Evolutionary conservation across 1,284 basidiomycete species (phyloP).

Genomic region (Ustilago xerochloae): DNA sequence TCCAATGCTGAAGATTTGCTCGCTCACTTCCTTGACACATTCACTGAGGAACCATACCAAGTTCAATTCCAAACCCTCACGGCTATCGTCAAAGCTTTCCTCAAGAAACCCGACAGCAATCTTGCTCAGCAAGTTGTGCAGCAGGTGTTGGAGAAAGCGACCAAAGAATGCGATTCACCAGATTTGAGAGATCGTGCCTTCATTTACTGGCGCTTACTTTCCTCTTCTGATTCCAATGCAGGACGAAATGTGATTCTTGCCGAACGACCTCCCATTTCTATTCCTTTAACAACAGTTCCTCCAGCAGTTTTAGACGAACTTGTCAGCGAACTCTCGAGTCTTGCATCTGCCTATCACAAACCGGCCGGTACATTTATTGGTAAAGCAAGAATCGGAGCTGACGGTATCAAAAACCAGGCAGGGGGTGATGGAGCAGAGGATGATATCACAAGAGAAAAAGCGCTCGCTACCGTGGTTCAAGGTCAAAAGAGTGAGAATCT

Average conservation of each 20-base stretch:
- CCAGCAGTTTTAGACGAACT: constrained; percentile 93
- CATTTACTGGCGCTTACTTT: constrained; percentile 94
- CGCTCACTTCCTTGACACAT: constrained; percentile 87
- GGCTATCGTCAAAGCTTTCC: constrained; percentile 94
- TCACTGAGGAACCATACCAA: constrained; percentile 91
- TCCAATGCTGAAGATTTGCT: constrained; percentile 94
- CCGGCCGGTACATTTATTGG: constrained; percentile 75
- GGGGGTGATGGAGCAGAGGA: constrained; percentile 43
- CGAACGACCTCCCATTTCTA: constrained; percentile 88
- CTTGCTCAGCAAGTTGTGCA: constrained; percentile 83
- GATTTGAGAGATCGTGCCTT: constrained; percentile 96
- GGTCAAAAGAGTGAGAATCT: constrained; percentile 65
- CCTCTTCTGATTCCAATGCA: constrained; percentile 85
- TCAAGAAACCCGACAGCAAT: constrained; percentile 90
- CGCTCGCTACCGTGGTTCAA: constrained; percentile 71
- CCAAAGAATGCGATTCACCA: constrained; percentile 95
- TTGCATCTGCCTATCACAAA: constrained; percentile 95
- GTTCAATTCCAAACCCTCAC: constrained; percentile 96
- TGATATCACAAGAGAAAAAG: constrained; percentile 62
- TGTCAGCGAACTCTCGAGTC: constrained; percentile 74
- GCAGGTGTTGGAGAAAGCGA: constrained; percentile 88
- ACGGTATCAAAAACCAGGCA: constrained; percentile 36
- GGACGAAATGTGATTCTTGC: constrained; percentile 93
- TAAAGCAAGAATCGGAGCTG: constrained; percentile 64
- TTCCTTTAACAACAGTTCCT: constrained; percentile 89